Evolutionary conservation across 331 rosid species (phyloP).

Genomic region (Cydonia oblonga): DNA sequence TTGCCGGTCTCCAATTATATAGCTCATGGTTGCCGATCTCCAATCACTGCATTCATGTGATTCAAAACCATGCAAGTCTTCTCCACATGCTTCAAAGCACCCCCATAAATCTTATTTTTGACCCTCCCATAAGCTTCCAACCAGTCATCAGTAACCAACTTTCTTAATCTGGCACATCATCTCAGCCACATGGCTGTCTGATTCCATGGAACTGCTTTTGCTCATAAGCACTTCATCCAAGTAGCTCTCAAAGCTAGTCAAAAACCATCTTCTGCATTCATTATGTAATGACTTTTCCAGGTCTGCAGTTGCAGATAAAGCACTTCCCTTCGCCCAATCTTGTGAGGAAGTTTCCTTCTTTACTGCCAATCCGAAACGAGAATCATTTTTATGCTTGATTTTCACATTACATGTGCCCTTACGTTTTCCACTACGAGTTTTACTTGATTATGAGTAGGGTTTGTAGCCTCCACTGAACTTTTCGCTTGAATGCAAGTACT

Average conservation of each 20-base stretch:
- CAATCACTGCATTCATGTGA: conserved; percentile 6
- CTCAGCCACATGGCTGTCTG: conserved; percentile 16
- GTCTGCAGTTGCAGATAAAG: conserved; percentile 5
- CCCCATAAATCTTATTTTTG: conserved; percentile 25
- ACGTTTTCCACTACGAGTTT: neutral
- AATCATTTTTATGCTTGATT: conserved; percentile 6
- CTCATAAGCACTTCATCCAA: conserved; percentile 18
- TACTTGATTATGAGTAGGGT: neutral
- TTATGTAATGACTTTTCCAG: conserved; percentile 13
- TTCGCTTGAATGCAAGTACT: conserved; percentile 17
- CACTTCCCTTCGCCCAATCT: conserved; percentile 21
- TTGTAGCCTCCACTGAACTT: neutral
- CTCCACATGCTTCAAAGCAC: conserved; percentile 28
- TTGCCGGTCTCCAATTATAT: neutral
- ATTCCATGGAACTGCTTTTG: conserved; percentile 7
- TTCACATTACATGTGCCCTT: neutral
- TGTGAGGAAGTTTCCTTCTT: neutral
- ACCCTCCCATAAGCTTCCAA: conserved; percentile 26
- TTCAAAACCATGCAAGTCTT: conserved; percentile 24
- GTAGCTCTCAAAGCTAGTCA: conserved; percentile 17
- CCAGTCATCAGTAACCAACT: conserved; percentile 29
- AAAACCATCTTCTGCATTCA: conserved; percentile 24
- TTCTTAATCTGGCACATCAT: conserved; percentile 31
- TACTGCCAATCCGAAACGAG: conserved; percentile 1
- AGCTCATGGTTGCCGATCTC: neutral